Conservation (phyloP, 805 yeast species). For the Candida krabiensis region DNA sequence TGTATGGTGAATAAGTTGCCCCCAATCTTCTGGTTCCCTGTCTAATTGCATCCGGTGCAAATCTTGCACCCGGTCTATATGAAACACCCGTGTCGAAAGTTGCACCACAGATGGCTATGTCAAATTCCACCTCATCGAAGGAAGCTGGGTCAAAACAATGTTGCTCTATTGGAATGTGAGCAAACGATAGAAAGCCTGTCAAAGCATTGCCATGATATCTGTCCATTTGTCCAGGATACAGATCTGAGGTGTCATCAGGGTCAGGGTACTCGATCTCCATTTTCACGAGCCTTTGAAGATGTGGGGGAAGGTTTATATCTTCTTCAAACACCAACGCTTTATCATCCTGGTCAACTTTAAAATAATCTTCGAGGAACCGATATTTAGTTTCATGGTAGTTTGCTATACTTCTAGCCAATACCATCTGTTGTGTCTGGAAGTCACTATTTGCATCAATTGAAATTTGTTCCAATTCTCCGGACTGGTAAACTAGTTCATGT, state of each 20-base stretch:
- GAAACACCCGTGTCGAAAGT: conserved; percentile 56
- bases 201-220: conserved; percentile 24
- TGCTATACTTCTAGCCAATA: too few relatives aligned
- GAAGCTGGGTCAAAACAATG: conserved; percentile 17
- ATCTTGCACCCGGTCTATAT: conserved; percentile 55
- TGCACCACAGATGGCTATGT: conserved; percentile 56
- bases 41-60: conserved; percentile 54
- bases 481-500: too few relatives aligned
- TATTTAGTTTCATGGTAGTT: conserved; percentile 16
- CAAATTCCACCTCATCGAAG: conserved; percentile 25
- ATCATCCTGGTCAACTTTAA: conserved; percentile 10
- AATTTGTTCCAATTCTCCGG: too few relatives aligned
- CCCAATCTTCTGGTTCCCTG: conserved; percentile 44
- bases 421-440: too few relatives aligned
- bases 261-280: conserved; percentile 15
- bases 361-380: conserved; percentile 20
- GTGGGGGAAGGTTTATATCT: conserved; percentile 11
- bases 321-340: conserved; percentile 7
- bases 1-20: conserved; percentile 38
- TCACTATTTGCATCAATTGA: too few relatives aligned
- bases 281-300: conserved; percentile 8
- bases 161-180: conserved; percentile 17
- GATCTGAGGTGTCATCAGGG: conserved; percentile 22
- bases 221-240: conserved; percentile 20
- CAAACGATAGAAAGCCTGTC: conserved; percentile 19